These are phyloP conservation scores for Akanthomyces dipterigenus DNA, from an alignment of 2,329 filamentous ascomycete genomes.

Conservation along the genomic window DNA sequence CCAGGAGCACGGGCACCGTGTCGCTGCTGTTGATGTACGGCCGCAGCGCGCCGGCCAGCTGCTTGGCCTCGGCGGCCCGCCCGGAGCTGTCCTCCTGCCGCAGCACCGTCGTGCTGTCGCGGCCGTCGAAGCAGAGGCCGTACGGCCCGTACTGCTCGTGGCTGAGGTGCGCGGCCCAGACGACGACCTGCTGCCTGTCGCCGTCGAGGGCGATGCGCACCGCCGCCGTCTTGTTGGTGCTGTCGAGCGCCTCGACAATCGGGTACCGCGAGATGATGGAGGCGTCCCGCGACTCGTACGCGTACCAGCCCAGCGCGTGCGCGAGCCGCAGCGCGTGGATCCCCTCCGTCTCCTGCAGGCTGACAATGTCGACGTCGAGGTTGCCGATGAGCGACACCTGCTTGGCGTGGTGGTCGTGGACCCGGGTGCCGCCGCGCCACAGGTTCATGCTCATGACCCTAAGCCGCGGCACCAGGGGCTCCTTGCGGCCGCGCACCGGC, in stretches of 20 bases:
- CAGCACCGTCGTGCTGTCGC: conserved; percentile 25
- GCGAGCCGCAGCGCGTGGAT: conserved; percentile 27
- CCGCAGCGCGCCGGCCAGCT: conserved; percentile 27
- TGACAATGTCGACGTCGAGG: conserved; percentile 28
- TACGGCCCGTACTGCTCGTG: conserved; percentile 35
- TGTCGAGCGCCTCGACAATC: conserved; percentile 23
- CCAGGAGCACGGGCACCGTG: conserved; percentile 28
- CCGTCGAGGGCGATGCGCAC: conserved; percentile 30
- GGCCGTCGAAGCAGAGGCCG: conserved; percentile 33
- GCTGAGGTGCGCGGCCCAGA: conserved; percentile 31
- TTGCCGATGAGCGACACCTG: conserved; percentile 28
- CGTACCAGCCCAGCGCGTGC: conserved; percentile 32
- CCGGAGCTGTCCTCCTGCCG: conserved; percentile 28
- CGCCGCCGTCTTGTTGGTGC: conserved; percentile 23
- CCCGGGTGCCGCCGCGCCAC: conserved; percentile 30
- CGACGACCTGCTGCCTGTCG: conserved; percentile 23
- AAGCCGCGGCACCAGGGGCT: conserved; percentile 26
- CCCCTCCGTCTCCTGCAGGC: conserved; percentile 29
- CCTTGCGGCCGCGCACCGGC: conserved; percentile 21
- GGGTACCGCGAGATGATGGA: conserved; percentile 33
- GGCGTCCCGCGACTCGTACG: conserved; percentile 26
- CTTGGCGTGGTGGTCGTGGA: conserved; percentile 32
- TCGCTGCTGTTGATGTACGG: conserved; percentile 23
- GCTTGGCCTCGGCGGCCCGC: conserved; percentile 30
- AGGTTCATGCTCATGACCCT: conserved; percentile 33